A percentile compares a stretch with the other conserved stretches of the same genome.
Conservation (phyloP, 2,329 filamentous ascomycete species). For the Sporothrix mexicana region DNA sequence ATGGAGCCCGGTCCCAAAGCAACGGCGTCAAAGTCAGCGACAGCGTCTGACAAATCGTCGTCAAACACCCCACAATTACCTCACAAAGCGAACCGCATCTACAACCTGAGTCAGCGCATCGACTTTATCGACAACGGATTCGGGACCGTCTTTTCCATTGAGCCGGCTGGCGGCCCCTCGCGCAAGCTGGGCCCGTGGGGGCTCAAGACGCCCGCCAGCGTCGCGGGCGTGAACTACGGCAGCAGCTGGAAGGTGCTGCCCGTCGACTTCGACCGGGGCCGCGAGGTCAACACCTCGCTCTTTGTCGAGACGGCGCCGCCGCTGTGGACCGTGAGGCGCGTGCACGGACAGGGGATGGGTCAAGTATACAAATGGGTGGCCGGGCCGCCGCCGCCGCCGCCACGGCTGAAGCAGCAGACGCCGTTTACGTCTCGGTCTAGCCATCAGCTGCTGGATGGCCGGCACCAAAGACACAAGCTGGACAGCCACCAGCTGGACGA, state of each 20-base stretch:
- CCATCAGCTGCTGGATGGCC: too few relatives aligned
- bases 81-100: not conserved
- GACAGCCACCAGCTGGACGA: not conserved
- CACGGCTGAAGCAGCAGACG: too few relatives aligned
- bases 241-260: constrained; percentile 3
- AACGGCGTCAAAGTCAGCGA: too few relatives aligned
- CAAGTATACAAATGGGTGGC: not conserved
- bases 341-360: too few relatives aligned
- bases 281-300: not conserved
- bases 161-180: not conserved
- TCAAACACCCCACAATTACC: too few relatives aligned
- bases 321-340: not conserved
- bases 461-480: not conserved
- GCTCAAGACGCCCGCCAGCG: not conserved
- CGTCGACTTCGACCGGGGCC: not conserved
- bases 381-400: too few relatives aligned
- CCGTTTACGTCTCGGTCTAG: too few relatives aligned
- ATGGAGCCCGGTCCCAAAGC: constrained; percentile 11
- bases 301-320: not conserved
- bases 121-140: not conserved
- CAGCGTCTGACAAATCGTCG: too few relatives aligned
- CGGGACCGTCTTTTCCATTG: too few relatives aligned
- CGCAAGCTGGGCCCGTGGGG: not conserved
- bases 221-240: not conserved
- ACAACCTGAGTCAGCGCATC: not conserved